Evolutionary conservation across 75 land plant species (phyloP), one percentile per base, ranked within the genome.

Genomic region (Cupressus sempervirens): DNA sequence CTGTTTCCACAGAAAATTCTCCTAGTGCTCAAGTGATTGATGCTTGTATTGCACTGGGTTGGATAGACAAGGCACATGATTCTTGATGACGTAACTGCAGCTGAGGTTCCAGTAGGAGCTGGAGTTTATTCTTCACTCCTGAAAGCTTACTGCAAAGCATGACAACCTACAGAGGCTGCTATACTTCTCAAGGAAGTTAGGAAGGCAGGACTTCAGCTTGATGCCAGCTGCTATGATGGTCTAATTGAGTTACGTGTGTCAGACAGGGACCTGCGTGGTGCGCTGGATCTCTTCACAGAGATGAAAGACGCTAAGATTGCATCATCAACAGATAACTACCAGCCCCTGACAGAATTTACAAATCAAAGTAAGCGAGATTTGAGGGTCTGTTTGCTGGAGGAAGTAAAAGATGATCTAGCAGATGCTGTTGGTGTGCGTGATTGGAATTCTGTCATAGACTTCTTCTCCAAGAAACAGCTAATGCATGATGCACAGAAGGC

Each of bases 401-500:
- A 93, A 86, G 90, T 93, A 29, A 91, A 92, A 46, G 91, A 91
- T 76, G 86, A 88, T 46, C 87, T 86, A 38, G 86, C 20, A 30
- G 67, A 85, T 76, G 88, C 90, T 77, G 84, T 81, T 87, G 92
- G 91, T 3, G 85, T 90, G 36, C 91, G 90, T 90, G 94, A 93
- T 32, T 93, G 94, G 94, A 93, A 93, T 75, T 89, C 88, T 77
- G 92, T 92, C 74, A 92, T 93, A 82, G 91, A 93, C 72, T 93
- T 93, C 73, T 93, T 93, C 86, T 92, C 91, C 81, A 92, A 88
- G 89, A 92, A 90, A 84, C 88, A 87, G 72, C 79, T 93, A 35
- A 93, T 93, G 95, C 76, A 87, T 76, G 95, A 93, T 88, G 95
- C 93, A n/a, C 85, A 87, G 73, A 93, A 92, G 86, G 93, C 93